Percentiles rank a stretch among this genome's conserved stretches.
phyloP scores from a whole-genome alignment of 2,329 filamentous ascomycete species.

The Nemania sp. region DNA sequence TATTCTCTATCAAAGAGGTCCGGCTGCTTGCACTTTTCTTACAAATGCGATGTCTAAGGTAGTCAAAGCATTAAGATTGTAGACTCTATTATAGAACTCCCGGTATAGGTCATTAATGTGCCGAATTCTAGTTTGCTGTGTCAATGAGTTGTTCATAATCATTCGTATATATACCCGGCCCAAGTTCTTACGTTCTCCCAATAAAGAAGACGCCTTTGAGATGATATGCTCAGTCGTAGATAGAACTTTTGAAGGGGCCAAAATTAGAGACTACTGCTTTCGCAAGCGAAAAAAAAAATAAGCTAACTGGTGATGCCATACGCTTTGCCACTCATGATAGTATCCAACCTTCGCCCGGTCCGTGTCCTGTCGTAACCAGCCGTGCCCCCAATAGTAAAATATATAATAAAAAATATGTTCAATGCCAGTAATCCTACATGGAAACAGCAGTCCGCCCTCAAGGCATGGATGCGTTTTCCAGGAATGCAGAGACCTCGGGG shows the following conservation, averaged over 20 bases:
- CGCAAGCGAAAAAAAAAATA: neutral
- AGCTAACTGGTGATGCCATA: neutral
- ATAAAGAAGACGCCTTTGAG: too few relatives aligned
- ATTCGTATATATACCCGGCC: too few relatives aligned
- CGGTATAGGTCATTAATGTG: too few relatives aligned
- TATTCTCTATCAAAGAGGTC: neutral
- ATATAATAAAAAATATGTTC: conserved; percentile 3
- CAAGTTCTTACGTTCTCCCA: too few relatives aligned
- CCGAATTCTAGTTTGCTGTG: too few relatives aligned
- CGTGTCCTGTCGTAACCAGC: conserved; percentile 12
- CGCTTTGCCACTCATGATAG: conserved; percentile 10
- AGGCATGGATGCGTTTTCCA: conserved; percentile 21
- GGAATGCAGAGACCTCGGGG: conserved; percentile 11
- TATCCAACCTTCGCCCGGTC: conserved; percentile 12
- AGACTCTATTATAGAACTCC: neutral
- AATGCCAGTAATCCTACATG: conserved; percentile 2
- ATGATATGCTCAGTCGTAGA: too few relatives aligned
- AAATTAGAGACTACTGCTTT: neutral
- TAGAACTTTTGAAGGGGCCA: too few relatives aligned
- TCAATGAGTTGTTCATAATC: too few relatives aligned
- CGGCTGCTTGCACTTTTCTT: too few relatives aligned
- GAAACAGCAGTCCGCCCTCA: neutral
- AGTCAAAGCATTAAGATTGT: too few relatives aligned
- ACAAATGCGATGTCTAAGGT: too few relatives aligned
- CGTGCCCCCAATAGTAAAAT: conserved; percentile 8